phyloP scores from a whole-genome alignment of 2,329 filamentous ascomycete genomes.

The Aspergillus niger region DNA sequence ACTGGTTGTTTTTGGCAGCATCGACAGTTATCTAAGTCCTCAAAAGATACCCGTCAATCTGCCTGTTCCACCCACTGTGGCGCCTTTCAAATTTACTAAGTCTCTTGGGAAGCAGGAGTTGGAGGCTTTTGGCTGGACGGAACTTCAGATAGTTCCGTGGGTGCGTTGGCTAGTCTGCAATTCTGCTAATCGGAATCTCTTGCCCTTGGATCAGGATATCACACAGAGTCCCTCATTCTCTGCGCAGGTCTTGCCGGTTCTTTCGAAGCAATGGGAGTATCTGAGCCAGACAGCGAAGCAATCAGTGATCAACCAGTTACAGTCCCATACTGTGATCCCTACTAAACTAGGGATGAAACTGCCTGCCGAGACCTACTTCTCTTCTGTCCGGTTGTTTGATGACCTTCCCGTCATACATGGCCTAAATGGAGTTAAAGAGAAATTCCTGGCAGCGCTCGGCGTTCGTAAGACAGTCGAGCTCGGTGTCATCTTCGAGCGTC shows the following conservation, averaged over 20 bases:
- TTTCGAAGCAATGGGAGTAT: conserved; percentile 91
- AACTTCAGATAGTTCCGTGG: conserved; percentile 85
- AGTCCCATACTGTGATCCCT: conserved; percentile 74
- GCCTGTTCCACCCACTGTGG: conserved; percentile 76
- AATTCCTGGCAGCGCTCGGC: conserved; percentile 78
- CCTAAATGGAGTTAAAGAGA: conserved; percentile 82
- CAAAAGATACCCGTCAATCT: conserved; percentile 77
- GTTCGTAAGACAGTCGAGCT: conserved; percentile 95
- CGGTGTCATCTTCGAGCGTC: conserved; percentile 85
- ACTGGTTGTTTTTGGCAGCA: conserved; percentile 74
- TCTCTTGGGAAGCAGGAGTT: conserved; percentile 67
- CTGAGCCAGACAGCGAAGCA: conserved; percentile 67
- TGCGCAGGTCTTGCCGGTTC: conserved; percentile 70
- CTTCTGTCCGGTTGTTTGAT: conserved; percentile 90
- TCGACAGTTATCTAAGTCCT: conserved; percentile 74
- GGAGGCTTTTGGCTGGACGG: conserved; percentile 80
- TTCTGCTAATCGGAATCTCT: conserved; percentile 56
- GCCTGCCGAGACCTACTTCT: conserved; percentile 85
- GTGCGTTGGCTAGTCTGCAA: conserved; percentile 75
- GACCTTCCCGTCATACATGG: conserved; percentile 81
- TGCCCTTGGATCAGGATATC: conserved; percentile 67
- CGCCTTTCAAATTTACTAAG: conserved; percentile 82
- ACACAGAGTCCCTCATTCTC: conserved; percentile 74
- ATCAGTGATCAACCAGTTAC: conserved; percentile 65
- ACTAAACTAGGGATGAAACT: conserved; percentile 88